Evolutionary conservation across 1,284 basidiomycete genomes (phyloP).

Genomic region (Sanguinoderma infundibulare): DNA sequence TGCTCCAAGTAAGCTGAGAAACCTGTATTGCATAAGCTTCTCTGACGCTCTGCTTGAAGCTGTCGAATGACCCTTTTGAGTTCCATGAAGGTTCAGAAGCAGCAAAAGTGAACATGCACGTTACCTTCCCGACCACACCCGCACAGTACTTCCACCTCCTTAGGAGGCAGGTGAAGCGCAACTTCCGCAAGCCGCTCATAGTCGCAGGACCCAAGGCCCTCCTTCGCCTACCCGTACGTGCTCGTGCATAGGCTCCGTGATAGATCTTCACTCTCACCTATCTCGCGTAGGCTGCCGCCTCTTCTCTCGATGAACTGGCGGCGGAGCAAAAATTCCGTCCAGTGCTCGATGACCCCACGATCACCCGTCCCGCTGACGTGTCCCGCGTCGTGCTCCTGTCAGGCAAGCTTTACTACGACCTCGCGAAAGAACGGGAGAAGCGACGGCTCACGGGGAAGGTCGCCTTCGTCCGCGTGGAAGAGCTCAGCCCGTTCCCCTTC

Average conservation of each 20-base stretch:
- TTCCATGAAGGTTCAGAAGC: slow-evolving; percentile 40
- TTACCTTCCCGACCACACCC: slow-evolving; percentile 86
- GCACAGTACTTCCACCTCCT: slow-evolving; percentile 91
- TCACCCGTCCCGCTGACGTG: slow-evolving; percentile 41
- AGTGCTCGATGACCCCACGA: slow-evolving; percentile 63
- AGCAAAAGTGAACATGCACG: slow-evolving; percentile 76
- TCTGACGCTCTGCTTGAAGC: slow-evolving; percentile 39
- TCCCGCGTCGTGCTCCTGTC: slow-evolving; percentile 66
- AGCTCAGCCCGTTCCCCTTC: slow-evolving; percentile 88
- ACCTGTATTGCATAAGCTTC: background rate
- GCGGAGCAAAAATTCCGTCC: slow-evolving; percentile 70
- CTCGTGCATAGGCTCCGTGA: background rate
- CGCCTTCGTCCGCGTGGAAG: slow-evolving; percentile 80
- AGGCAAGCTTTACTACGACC: slow-evolving; percentile 89
- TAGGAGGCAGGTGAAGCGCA: slow-evolving; percentile 80
- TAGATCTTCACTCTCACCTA: slow-evolving; percentile 6
- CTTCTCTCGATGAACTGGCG: slow-evolving; percentile 68
- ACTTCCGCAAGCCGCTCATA: slow-evolving; percentile 85
- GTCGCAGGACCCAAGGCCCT: slow-evolving; percentile 86
- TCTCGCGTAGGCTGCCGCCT: slow-evolving; percentile 70
- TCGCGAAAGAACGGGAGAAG: slow-evolving; percentile 65
- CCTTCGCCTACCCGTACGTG: slow-evolving; percentile 74
- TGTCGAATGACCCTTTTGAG: slow-evolving; percentile 71
- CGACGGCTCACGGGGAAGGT: slow-evolving; percentile 53
- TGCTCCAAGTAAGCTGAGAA: slow-evolving; percentile 68